Evolutionary conservation across 257 asterid genomes (phyloP), one percentile per base, ranked within the genome.

Genomic region (Solanum etuberosum): DNA sequence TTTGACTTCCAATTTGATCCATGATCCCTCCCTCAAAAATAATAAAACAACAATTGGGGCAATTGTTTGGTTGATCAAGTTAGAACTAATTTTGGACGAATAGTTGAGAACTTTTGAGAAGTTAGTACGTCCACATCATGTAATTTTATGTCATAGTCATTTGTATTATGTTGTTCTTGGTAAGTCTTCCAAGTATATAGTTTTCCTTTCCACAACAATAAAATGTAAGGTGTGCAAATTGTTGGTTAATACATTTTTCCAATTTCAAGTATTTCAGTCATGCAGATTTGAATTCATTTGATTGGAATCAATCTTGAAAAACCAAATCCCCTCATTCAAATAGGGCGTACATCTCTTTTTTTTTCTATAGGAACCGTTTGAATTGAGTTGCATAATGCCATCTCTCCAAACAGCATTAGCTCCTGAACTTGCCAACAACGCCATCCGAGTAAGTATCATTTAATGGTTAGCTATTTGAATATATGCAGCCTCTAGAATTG

Each of bases 351-450:
- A 18, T 80, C 29, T 80, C 67, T 80, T 6, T 20, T 4, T n/a
- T 27, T 78, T 80, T 46, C 29, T 63, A 10, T 15, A 43, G 85
- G 61, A n/a, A 78, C 38, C n/a, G 37, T 27, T 78, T 78, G 63
- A 43, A 27, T 31, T 51, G 38, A 43, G 84, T 78, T 42, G 84
- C 84, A 70, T 12, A 67, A 97, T 97, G 98, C 95, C 99, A 83
- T 94, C 98, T 83, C 93, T 96, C 84, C 98, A 95, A 90, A 92
- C 98, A 48, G 96, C 98, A 18, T 89, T 96, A 90, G 98, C 99
- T 46, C 98, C 99, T 57, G 99, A 95, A 92, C 98, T 97, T 20
- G 99, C 98, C 83, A 94, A 94, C 92, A 97, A 95, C 84, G 91
- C 92, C 61, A 90, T 95, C 89, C 90, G 98, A 89, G 98, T 96